Conservation (phyloP, 2,329 filamentous ascomycete species). For the Amauroascus niger region DNA sequence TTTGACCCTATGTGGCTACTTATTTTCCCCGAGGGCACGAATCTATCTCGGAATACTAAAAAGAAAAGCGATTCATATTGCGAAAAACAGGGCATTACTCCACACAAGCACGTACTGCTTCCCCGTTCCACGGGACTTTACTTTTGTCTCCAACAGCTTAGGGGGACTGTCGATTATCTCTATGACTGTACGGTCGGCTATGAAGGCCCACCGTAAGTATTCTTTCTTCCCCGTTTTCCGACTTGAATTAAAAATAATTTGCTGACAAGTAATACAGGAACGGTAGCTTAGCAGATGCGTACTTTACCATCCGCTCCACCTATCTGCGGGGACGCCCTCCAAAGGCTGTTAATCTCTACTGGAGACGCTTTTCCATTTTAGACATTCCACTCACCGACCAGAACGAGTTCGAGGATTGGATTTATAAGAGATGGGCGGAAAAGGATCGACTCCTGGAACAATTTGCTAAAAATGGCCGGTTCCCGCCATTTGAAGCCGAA, state of each 20-base stretch:
- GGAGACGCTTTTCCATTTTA: conserved; percentile 71
- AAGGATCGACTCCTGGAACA: conserved; percentile 85
- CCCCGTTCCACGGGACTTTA: conserved; percentile 52
- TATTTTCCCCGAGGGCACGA: conserved; percentile 58
- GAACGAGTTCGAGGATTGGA: conserved; percentile 71
- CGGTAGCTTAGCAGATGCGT: conserved; percentile 77
- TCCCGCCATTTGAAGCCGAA: conserved; percentile 56
- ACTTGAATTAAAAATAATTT: conserved; percentile 5
- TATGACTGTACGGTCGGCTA: conserved; percentile 87
- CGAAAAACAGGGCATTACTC: conserved; percentile 46
- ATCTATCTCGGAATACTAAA: conserved; percentile 48
- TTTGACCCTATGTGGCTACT: conserved; percentile 58
- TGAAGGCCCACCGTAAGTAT: conserved; percentile 76
- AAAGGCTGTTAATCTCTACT: conserved; percentile 94
- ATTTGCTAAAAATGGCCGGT: conserved; percentile 65
- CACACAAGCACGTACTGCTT: conserved; percentile 51
- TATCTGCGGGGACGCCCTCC: conserved; percentile 83
- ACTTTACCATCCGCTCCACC: conserved; percentile 76
- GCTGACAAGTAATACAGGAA: conserved; percentile 41
- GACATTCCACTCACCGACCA: conserved; percentile 71
- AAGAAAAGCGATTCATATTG: conserved; percentile 49
- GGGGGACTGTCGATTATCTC: conserved; percentile 51
- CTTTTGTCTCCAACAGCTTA: conserved; percentile 52
- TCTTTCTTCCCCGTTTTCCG: not conserved
- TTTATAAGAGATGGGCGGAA: conserved; percentile 77